Evolutionary conservation across 768 basidiomycete genomes (phyloP), one percentile per base, ranked within the genome.

Genomic region (Russula griseocarnosa): DNA sequence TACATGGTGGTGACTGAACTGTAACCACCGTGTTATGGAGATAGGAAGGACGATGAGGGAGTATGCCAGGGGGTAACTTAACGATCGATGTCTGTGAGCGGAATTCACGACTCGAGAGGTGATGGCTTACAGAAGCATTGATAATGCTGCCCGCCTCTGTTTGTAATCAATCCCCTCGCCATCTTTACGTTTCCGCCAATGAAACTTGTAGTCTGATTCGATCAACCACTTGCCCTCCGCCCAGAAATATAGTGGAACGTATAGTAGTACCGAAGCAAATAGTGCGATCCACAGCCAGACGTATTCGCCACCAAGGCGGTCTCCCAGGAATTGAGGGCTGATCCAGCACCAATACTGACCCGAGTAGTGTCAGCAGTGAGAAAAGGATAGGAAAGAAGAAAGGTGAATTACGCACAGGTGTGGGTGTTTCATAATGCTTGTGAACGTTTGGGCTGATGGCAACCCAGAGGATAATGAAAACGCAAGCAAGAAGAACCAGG

Each of bases 231-330:
- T 74, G 3, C 76, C 76, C 16, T 72, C 69, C 16, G 72, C 72
- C 72, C 76, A 75, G 60, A 79, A 70, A 67, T 73, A 79, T 20
- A 79, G 72, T 0, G 74, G 72, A 56, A 75, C 66, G 62, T 79
- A 80, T 1, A 73, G 60, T 3, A 75, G 18, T 24, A 73, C 61
- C 5, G 78, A 78, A 52, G 75, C 62, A 34, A 69, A 66, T 6
- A 79, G 70, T 5, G 79, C 73, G 40, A 77, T 50, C 79, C 79
- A 80, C 51, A 80, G 71, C 79, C 80, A 81, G 20, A 78, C 22
- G 60, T 81, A 81, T 69, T 79, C 79, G 1, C 77, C 78, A 52
- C 66, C 74, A 16, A 79, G 71, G n/a, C 75, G 72, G 62, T 75
- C 71, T 1, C 62, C 63, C 2, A 69, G 26, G 67, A 72, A 76